A percentile compares a stretch with the other conserved stretches of the same genome.
Conservation (phyloP, 768 basidiomycete genomes). For the Russula ochroleuca region DNA sequence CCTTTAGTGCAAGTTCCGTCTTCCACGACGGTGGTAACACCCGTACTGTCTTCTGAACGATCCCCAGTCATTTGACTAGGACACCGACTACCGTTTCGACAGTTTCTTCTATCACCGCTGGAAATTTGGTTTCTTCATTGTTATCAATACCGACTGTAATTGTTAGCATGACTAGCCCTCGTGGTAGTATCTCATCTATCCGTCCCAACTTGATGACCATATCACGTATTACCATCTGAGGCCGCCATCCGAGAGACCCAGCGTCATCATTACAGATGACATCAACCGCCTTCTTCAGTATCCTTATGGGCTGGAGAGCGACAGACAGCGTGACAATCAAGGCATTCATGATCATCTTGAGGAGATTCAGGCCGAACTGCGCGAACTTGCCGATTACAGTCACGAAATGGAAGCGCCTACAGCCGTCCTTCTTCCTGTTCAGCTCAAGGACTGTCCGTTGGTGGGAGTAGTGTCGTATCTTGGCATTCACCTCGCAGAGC, state of each 20-base stretch:
- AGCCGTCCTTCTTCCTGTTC: conserved; percentile 4
- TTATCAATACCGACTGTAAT: conserved; percentile 40
- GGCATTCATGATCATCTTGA: conserved; percentile 64
- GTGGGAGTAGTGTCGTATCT: conserved; percentile 37
- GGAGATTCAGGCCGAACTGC: conserved; percentile 64
- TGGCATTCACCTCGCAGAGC: conserved; percentile 28
- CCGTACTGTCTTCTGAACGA: conserved; percentile 21
- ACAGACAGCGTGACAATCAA: conserved; percentile 59
- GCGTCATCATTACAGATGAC: conserved; percentile 48
- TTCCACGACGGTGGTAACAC: conserved; percentile 25
- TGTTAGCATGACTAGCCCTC: conserved; percentile 49
- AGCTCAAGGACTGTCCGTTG: conserved; percentile 14
- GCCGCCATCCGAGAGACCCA: conserved; percentile 32
- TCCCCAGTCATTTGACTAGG: conserved; percentile 33
- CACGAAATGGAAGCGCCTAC: conserved; percentile 25
- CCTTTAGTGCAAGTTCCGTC: conserved; percentile 13
- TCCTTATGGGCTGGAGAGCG: conserved; percentile 60
- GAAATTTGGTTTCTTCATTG: conserved; percentile 34
- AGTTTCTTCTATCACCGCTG: conserved; percentile 34
- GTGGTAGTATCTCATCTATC: conserved; percentile 46
- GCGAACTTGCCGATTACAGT: conserved; percentile 43
- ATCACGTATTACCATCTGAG: conserved; percentile 29
- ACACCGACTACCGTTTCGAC: conserved; percentile 34
- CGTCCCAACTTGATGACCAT: conserved; percentile 44
- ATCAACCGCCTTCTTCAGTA: conserved; percentile 49